Conservation (phyloP, 768 basidiomycete genomes). For the Rhizopogon vinicolor region DNA sequence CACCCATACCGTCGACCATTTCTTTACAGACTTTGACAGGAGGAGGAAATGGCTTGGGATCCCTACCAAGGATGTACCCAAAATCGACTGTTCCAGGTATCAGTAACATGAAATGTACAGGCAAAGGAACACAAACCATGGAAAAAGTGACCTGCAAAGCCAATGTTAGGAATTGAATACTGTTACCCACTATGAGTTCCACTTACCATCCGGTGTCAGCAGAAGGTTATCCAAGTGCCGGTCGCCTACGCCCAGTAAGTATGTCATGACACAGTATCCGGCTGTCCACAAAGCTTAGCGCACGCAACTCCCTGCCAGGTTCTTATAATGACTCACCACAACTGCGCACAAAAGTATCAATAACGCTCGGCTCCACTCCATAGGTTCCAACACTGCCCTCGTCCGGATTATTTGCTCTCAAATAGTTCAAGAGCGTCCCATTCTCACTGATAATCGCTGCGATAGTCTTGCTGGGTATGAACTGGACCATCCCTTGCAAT, state of each 20-base stretch:
- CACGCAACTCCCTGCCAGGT: slow-evolving; percentile 5
- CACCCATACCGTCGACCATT: slow-evolving; percentile 99
- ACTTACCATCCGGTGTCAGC: slow-evolving; percentile 81
- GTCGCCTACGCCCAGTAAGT: slow-evolving; percentile 94
- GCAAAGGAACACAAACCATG: slow-evolving; percentile 58
- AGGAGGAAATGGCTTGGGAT: slow-evolving; percentile 96
- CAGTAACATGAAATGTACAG: slow-evolving; percentile 1
- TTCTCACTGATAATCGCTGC: slow-evolving; percentile 93
- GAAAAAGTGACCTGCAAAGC: slow-evolving; percentile 79
- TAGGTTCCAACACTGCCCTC: slow-evolving; percentile 93
- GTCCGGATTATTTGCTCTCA: slow-evolving; percentile 84
- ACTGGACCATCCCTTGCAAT: slow-evolving; percentile 93
- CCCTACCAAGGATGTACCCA: slow-evolving; percentile 95
- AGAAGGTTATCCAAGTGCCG: slow-evolving; percentile 95
- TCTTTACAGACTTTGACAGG: slow-evolving; percentile 99
- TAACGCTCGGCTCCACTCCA: slow-evolving; percentile 90
- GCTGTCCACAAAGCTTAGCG: slow-evolving; percentile 45
- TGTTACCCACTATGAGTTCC: background rate
- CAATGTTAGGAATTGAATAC: background rate
- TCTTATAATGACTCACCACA: slow-evolving; percentile 66
- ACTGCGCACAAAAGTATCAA: slow-evolving; percentile 95
- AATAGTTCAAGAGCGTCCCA: slow-evolving; percentile 81
- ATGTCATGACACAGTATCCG: slow-evolving; percentile 97
- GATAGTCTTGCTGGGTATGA: slow-evolving; percentile 93
- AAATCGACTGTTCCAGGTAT: slow-evolving; percentile 73